phyloP scores from a whole-genome alignment of 1,284 basidiomycete genomes.

The Stereum hirsutum region DNA sequence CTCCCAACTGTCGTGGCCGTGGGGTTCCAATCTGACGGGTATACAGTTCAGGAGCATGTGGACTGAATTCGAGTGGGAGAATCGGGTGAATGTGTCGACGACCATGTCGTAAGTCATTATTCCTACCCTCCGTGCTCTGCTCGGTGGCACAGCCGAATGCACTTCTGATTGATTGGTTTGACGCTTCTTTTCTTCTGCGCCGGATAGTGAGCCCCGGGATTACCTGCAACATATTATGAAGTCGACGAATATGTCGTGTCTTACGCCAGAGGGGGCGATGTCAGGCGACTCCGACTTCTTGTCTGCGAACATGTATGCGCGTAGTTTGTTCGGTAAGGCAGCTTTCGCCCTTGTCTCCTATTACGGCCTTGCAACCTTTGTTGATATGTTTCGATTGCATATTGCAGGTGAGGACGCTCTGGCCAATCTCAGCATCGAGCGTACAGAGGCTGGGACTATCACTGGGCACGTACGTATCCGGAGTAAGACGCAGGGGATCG shows the following conservation, averaged over 20 bases:
- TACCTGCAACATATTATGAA: conserved; percentile 90
- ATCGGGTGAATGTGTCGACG: conserved; percentile 89
- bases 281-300: conserved; percentile 93
- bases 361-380: too few relatives aligned
- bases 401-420: conserved; percentile 85
- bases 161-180: too few relatives aligned
- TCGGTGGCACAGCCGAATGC: neutral
- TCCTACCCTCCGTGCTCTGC: neutral
- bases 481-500: conserved; percentile 94
- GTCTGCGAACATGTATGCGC: conserved; percentile 90
- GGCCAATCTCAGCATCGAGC: conserved; percentile 93
- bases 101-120: conserved; percentile 70
- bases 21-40: too few relatives aligned
- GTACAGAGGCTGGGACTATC: conserved; percentile 74
- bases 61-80: conserved; percentile 99
- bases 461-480: conserved; percentile 89
- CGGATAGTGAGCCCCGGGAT: conserved; percentile 59
- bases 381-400: neutral
- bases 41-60: conserved; percentile 89
- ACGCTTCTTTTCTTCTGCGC: too few relatives aligned
- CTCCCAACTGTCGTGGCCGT: neutral
- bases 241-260: conserved; percentile 91
- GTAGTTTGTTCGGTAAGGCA: conserved; percentile 70
- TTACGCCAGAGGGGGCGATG: conserved; percentile 89
- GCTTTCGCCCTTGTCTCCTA: neutral